phyloP scores from a whole-genome alignment of 2,329 filamentous ascomycete species.

The Trichoderma polysporum region DNA sequence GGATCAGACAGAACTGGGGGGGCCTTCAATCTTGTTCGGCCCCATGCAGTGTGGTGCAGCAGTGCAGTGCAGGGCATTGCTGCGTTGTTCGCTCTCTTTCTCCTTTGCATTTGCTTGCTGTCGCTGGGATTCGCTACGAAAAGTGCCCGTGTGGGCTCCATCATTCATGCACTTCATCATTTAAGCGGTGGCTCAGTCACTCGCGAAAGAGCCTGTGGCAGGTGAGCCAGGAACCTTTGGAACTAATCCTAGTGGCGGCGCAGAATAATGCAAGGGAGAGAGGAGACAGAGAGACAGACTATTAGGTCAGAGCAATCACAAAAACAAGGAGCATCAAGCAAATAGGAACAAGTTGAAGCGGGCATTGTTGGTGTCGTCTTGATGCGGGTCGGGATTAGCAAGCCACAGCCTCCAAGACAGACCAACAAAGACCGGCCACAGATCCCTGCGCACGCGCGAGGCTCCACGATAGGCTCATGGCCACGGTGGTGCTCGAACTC shows the following conservation, averaged over 20 bases:
- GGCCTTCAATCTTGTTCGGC: background rate
- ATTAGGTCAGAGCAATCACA: background rate
- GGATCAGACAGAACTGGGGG: background rate
- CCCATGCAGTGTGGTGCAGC: too few species aligned
- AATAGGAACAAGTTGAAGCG: background rate
- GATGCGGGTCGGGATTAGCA: slow-evolving; percentile 1
- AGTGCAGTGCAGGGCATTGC: background rate
- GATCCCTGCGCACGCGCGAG: slow-evolving; percentile 31
- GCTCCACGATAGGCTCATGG: slow-evolving; percentile 36
- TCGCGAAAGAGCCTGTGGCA: background rate
- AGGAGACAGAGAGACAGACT: background rate
- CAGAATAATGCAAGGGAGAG: background rate
- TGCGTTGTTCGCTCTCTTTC: too few species aligned
- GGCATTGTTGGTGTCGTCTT: slow-evolving; percentile 6
- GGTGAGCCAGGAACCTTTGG: background rate
- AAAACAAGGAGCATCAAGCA: background rate
- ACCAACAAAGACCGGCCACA: slow-evolving; percentile 19
- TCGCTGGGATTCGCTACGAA: background rate
- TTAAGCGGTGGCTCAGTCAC: slow-evolving; percentile 12
- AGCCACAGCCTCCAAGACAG: slow-evolving; percentile 7
- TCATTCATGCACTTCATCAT: background rate
- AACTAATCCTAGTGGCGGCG: slow-evolving; percentile 8
- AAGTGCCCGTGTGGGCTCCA: background rate
- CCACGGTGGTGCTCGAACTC: slow-evolving; percentile 2
- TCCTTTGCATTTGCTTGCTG: background rate